Percentiles rank a stretch among this genome's conserved stretches.
Conservation (phyloP, 148 eudicot genomes). For the Chenopodium suecicum region DNA sequence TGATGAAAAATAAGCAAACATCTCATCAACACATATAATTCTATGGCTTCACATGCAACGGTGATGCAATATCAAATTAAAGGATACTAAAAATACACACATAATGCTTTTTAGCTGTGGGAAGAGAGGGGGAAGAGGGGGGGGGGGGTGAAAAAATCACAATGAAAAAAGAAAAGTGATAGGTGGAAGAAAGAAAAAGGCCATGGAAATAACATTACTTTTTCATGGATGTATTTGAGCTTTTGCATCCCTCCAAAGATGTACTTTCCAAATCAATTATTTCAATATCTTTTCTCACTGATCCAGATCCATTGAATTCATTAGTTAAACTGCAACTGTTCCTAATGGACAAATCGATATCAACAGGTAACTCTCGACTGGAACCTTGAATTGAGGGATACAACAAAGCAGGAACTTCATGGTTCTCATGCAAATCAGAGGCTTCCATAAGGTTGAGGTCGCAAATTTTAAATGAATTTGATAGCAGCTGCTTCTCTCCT, state of each 20-base stretch:
- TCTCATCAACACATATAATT: background rate
- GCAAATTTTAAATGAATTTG: conserved; percentile 76
- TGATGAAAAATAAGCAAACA: conserved; percentile 2
- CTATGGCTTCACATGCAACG: background rate
- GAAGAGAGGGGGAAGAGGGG: no score
- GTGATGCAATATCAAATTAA: background rate
- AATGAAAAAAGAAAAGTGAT: background rate
- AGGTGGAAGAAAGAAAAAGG: background rate
- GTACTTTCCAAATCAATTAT: conserved; percentile 87
- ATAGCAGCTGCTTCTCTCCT: conserved; percentile 69
- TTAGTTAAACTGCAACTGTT: conserved; percentile 39
- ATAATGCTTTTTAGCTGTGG: background rate
- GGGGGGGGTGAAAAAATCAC: background rate
- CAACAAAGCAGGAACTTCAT: conserved; percentile 35
- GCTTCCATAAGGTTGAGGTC: conserved; percentile 83
- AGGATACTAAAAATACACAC: background rate
- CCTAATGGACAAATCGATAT: conserved; percentile 70
- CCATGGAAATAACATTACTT: conserved; percentile 44
- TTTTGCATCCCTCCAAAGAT: conserved; percentile 50
- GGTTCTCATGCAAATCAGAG: conserved; percentile 60
- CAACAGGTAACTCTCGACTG: conserved; percentile 42
- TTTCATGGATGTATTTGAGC: conserved; percentile 37
- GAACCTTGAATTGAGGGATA: conserved; percentile 48
- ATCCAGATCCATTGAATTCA: conserved; percentile 42
- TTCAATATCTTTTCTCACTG: conserved; percentile 63